Base-by-base conservation (phyloP, 2,329 filamentous ascomycete species). In the Samsoniella hepiali region DNA sequence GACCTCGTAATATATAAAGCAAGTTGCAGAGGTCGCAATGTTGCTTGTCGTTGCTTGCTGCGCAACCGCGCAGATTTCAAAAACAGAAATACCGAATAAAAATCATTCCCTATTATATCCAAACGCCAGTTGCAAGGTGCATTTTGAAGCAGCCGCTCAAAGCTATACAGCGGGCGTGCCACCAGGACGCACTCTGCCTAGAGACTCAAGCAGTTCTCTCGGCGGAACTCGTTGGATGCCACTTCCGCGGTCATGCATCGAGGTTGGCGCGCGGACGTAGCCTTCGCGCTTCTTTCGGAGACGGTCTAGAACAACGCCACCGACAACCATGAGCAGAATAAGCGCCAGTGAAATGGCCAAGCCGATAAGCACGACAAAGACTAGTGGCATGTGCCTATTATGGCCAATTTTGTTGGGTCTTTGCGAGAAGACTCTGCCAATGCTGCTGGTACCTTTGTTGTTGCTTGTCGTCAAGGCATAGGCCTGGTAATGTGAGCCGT, bases 371-470 rank as follows among this genome's bases (percentile, higher is more conserved):
- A 96, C 89, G 62, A 96, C 83, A 66, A 91, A 90, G 54, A 90
- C 91, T 51, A 91, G 78, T 11, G 89, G 87, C 69, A 95, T 81
- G 68, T 87, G 82, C 57, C 80, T 78, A 65, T 76, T 83, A 34
- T 17, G 15, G 22, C 22, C 17, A 8, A 97, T 95, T 72, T 91
- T 91, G 72, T 90, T 87, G 66, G 88, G 80, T 56, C 91, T 89
- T 77, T 96, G 88, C 11, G 93, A 90, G 74, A 99, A 96, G 66
- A 98, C 82, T 68, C 86, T 87, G 40, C 90, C 88, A 70, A 99
- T 85, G 69, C 87, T 93, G 56, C 93, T 92, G 11, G 85, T 80
- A 13, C 82, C 81, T 64, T 87, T 87, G 70, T 87, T 82, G 13
- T 82, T 77, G 64, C 83, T 89, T 53, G 86, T 89, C 2, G 93